phyloP scores from a whole-genome alignment of 306 rosid species.

The Fagus crenata region DNA sequence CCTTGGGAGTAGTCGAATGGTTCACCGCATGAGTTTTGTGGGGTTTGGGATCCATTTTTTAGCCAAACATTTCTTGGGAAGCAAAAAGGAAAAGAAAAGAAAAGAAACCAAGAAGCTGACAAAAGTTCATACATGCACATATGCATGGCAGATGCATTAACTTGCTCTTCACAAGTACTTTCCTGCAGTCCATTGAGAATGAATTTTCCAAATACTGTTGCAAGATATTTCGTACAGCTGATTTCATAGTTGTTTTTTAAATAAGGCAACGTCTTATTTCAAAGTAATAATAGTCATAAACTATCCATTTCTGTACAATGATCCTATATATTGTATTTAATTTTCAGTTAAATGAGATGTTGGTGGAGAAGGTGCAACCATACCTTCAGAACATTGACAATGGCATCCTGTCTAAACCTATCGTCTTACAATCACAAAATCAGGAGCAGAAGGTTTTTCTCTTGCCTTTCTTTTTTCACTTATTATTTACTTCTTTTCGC shows the following conservation, averaged over 20 bases:
- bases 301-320: conserved; percentile 6
- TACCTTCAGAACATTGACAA: conserved; percentile 51
- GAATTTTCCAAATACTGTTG: not conserved
- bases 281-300: not conserved
- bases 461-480: conserved; percentile 9
- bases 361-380: conserved; percentile 79
- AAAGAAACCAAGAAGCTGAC: not conserved
- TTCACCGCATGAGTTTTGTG: not conserved
- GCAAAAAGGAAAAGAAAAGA: not conserved
- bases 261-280: not conserved
- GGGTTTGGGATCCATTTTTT: not conserved
- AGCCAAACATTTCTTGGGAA: not conserved
- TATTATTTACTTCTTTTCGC: not conserved
- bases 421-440: conserved; percentile 53
- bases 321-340: conserved; percentile 18
- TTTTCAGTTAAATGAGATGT: conserved; percentile 73
- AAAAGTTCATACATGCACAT: not conserved
- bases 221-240: not conserved
- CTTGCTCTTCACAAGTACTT: not conserved
- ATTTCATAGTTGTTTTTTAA: not conserved
- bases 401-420: conserved; percentile 65
- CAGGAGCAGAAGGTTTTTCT: conserved; percentile 61
- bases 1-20: not conserved
- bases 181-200: not conserved
- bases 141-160: not conserved